Evolutionary conservation across 2,329 filamentous ascomycete genomes (phyloP).

Genomic region (Venturia nashicola): DNA sequence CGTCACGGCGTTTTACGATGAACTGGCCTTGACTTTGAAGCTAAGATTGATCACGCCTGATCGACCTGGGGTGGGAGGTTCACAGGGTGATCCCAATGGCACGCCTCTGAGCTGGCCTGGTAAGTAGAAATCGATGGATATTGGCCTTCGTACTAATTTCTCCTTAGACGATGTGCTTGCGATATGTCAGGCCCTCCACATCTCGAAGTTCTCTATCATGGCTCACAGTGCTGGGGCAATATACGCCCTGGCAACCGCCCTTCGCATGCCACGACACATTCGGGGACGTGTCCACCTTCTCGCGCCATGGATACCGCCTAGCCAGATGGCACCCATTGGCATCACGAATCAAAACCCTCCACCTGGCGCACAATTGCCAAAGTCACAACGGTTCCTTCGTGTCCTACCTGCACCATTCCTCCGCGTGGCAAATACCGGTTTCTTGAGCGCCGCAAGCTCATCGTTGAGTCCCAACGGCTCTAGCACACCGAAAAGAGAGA

Average conservation of each 20-base stretch:
- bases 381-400: conserved; percentile 80
- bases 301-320: conserved; percentile 94
- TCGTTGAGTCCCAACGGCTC: conserved; percentile 55
- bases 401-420: conserved; percentile 82
- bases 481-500: conserved; percentile 8
- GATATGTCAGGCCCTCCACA: conserved; percentile 82
- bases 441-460: conserved; percentile 84
- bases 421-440: conserved; percentile 88
- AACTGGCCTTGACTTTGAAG: conserved; percentile 78
- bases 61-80: conserved; percentile 85
- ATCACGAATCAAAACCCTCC: conserved; percentile 56
- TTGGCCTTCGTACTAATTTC: conserved; percentile 11
- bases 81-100: conserved; percentile 71
- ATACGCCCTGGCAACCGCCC: conserved; percentile 85
- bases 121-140: conserved; percentile 32
- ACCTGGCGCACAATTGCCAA: conserved; percentile 76
- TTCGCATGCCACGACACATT: conserved; percentile 93
- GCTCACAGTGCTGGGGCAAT: conserved; percentile 97
- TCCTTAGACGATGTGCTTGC: conserved; percentile 67
- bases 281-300: conserved; percentile 87
- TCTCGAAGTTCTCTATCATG: conserved; percentile 90
- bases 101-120: conserved; percentile 91
- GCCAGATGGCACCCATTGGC: conserved; percentile 32
- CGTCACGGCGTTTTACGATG: conserved; percentile 94
- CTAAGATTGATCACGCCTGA: conserved; percentile 87